Conservation (phyloP, 495 filamentous ascomycete species). For the Aspergillus ostianus region DNA sequence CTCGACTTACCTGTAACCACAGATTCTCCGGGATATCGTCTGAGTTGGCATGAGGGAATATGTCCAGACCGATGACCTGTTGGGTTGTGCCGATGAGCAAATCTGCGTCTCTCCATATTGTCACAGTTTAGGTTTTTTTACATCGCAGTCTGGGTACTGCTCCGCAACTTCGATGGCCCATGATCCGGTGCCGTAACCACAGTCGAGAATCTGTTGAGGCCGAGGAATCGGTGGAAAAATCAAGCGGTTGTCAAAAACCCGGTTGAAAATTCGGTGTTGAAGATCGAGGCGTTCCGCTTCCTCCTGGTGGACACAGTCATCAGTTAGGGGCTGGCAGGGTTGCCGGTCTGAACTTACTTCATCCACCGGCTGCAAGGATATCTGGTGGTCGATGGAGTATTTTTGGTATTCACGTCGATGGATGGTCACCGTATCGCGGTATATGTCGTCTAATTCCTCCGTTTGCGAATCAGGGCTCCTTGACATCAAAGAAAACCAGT, state of each 20-base stretch:
- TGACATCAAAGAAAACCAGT: conserved; percentile 14
- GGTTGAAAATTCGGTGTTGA: conserved; percentile 68
- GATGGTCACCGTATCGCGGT: conserved; percentile 61
- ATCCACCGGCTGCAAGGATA: conserved; percentile 81
- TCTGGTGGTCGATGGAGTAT: conserved; percentile 67
- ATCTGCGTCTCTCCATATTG: not conserved
- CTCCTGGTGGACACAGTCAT: conserved; percentile 52
- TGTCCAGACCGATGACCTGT: conserved; percentile 80
- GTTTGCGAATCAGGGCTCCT: conserved; percentile 53
- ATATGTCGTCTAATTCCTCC: conserved; percentile 55
- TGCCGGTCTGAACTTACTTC: conserved; percentile 57
- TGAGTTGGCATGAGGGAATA: conserved; percentile 71
- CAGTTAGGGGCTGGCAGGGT: conserved; percentile 10
- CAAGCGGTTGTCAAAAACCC: conserved; percentile 70
- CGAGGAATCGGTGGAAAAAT: conserved; percentile 74
- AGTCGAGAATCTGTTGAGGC: conserved; percentile 70
- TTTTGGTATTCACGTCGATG: conserved; percentile 71
- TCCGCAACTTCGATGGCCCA: conserved; percentile 63
- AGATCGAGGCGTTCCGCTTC: conserved; percentile 74
- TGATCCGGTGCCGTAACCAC: conserved; percentile 66
- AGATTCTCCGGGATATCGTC: conserved; percentile 67
- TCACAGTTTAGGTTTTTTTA: conserved; percentile 29
- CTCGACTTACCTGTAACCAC: conserved; percentile 58
- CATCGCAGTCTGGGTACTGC: conserved; percentile 70
- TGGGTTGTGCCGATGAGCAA: conserved; percentile 21